Evolutionary conservation across 345 rosid genomes (phyloP).

Genomic region (Heritiera fomes): DNA sequence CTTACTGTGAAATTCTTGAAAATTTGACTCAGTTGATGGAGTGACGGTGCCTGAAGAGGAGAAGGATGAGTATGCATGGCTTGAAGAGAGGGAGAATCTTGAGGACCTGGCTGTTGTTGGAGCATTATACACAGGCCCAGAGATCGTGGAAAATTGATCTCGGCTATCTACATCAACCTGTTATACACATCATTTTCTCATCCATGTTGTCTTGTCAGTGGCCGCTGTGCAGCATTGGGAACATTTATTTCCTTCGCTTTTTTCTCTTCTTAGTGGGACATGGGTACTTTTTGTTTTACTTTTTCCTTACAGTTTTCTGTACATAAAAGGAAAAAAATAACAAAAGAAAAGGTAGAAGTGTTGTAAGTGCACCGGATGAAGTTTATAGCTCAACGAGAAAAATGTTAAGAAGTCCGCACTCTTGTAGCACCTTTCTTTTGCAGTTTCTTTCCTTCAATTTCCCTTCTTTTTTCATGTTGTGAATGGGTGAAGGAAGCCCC

Average conservation of each 20-base stretch:
- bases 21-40: constrained; percentile 39
- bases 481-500: neutral
- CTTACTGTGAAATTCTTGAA: neutral
- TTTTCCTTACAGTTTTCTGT: constrained; percentile 42
- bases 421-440: neutral
- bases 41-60: constrained; percentile 53
- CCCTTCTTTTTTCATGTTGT: neutral
- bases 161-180: constrained; percentile 6
- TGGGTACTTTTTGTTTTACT: constrained; percentile 9
- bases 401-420: constrained; percentile 12
- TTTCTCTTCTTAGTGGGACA: constrained; percentile 8
- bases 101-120: constrained; percentile 54
- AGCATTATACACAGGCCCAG: constrained; percentile 56
- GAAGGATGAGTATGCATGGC: constrained; percentile 63
- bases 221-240: constrained; percentile 21
- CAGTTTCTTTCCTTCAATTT: neutral
- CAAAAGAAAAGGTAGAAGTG: neutral
- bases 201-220: neutral
- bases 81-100: constrained; percentile 62
- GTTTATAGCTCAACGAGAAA: constrained; percentile 18
- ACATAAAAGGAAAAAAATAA: constrained; percentile 33
- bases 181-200: neutral
- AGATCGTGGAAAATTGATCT: constrained; percentile 42
- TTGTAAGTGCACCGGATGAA: constrained; percentile 20
- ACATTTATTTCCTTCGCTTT: neutral